Base-by-base conservation (phyloP, 148 eudicot genomes). In the Rhododendron henanense region DNA sequence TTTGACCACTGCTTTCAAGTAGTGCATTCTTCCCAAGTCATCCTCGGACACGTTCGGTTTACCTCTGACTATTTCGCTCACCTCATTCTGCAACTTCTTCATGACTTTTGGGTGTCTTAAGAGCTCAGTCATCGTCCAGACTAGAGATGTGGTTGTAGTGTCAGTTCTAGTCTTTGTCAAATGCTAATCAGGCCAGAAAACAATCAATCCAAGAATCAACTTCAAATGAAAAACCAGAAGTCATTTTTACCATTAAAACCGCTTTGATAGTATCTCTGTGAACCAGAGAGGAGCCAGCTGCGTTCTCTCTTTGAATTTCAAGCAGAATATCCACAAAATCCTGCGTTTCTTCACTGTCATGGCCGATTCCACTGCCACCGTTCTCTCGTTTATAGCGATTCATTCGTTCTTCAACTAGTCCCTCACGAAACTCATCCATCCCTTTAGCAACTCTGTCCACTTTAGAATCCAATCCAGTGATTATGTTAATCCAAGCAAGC, bases 271-370 rank as follows among this genome's bases (percentile, higher is more conserved):
- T 84, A 63, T 90, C 88, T 87, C 88, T 89, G 50, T 88, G 71
- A 65, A 65, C 87, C 25, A 90, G 86, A 9, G 90, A 87, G 83
- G 86, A 81, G 2, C 93, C 90, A 16, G n/a, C 71, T 5, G 75
- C 77, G 48, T 88, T 86, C 47, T 90, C 89, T 81, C 65, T 87
- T 51, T 90, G 90, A 81, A 90, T 86, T 78, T 88, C 81, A 19
- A 93, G 91, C 87, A 95, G 87, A 51, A 92, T 92, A 87, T 90
- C 93, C 1, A 93, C 91, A 84, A 95, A 93, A 67, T 93, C 94
- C 33, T 89, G 91, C 57, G 57, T 48, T 28, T 59, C 61, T n/a
- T 88, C 89, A 23, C 33, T 81, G 3, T 65, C 85, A 25, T n/a
- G 81, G 10, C 31, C 31, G 31, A 33, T 10, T 2, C 23, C 61